Evolutionary conservation across 768 basidiomycete species (phyloP).

Genomic region (Tricholoma hemisulphureum): DNA sequence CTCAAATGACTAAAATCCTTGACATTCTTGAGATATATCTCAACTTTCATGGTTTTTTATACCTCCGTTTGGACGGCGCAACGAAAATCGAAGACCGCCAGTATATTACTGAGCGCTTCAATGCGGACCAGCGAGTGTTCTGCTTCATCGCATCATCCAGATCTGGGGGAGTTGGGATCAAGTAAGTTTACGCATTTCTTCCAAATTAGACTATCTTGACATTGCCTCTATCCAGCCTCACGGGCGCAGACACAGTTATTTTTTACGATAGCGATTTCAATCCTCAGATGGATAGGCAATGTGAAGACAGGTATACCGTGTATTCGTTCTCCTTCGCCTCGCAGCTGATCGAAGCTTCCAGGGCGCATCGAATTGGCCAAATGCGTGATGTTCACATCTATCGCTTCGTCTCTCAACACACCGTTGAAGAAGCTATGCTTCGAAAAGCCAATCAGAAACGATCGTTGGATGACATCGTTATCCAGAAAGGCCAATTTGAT

Average conservation of each 20-base stretch:
- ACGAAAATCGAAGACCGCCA: constrained; percentile 95
- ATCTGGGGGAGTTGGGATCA: constrained; percentile 90
- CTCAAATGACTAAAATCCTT: constrained; percentile 93
- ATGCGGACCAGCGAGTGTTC: constrained; percentile 72
- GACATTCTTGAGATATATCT: constrained; percentile 94
- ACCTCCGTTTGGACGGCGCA: constrained; percentile 90
- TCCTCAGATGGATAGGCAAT: constrained; percentile 97
- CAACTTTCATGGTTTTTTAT: constrained; percentile 89
- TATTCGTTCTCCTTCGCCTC: not conserved
- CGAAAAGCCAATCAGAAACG: constrained; percentile 98
- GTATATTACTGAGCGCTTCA: constrained; percentile 86
- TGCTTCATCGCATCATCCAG: constrained; percentile 87
- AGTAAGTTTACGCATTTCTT: constrained; percentile 48
- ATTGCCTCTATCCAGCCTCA: constrained; percentile 49
- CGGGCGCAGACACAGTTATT: constrained; percentile 92
- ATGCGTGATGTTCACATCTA: constrained; percentile 96
- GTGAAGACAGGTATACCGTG: constrained; percentile 77
- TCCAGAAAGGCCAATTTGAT: constrained; percentile 92
- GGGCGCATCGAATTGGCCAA: constrained; percentile 98
- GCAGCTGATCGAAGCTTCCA: constrained; percentile 23
- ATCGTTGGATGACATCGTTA: constrained; percentile 84
- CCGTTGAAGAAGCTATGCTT: constrained; percentile 95
- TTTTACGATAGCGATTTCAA: constrained; percentile 98
- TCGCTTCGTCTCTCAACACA: constrained; percentile 85
- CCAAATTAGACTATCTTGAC: constrained; percentile 9